These are phyloP conservation scores for Withania somnifera DNA, from an alignment of 305 asterid genomes.

Conservation along the genomic window DNA sequence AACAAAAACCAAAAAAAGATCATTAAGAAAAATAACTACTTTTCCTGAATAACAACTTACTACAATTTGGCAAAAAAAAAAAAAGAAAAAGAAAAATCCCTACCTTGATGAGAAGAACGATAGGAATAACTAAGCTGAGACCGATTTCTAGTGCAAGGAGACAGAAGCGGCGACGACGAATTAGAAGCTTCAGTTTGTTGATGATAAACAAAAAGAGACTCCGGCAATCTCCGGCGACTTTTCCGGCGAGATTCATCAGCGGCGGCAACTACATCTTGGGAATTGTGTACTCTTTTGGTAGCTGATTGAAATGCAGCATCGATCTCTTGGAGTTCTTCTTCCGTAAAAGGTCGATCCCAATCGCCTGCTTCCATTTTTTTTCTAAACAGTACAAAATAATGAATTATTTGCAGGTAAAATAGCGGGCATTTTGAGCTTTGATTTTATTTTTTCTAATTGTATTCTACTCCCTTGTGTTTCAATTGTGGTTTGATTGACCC, in stretches of 20 bases:
- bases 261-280: background rate
- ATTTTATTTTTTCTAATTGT: background rate
- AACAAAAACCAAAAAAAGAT: background rate
- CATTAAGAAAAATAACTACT: background rate
- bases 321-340: conserved; percentile 61
- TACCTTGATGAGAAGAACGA: conserved; percentile 33
- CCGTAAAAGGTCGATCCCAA: conserved; percentile 68
- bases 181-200: conserved; percentile 13
- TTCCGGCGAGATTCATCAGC: conserved; percentile 17
- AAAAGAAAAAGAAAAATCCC: background rate
- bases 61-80: background rate
- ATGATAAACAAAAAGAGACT: conserved; percentile 42
- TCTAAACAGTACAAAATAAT: background rate
- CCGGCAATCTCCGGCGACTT: conserved; percentile 62
- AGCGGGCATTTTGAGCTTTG: background rate
- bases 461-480: background rate
- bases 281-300: conserved; percentile 19
- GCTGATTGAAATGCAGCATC: conserved; percentile 43
- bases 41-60: background rate
- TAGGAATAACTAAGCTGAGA: background rate
- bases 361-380: conserved; percentile 10
- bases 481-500: background rate
- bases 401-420: background rate
- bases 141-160: conserved; percentile 31
- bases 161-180: conserved; percentile 8